Conservation (phyloP, 345 rosid species). For the Luvunga scandens region DNA sequence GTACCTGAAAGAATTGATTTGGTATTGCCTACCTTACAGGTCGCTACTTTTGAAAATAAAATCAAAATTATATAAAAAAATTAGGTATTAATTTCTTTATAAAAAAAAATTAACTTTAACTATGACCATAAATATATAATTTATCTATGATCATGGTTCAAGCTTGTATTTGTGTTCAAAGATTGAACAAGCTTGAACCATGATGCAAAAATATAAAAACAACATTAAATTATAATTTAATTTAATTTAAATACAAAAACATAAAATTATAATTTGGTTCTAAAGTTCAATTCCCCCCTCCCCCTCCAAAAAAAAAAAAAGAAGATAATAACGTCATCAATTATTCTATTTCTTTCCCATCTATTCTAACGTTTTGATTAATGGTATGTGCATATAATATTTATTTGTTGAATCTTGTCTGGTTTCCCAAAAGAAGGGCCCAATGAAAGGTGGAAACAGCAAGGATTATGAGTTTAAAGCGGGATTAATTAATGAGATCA, state of each 20-base stretch:
- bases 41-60: too few relatives aligned
- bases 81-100: too few relatives aligned
- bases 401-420: slow-evolving; percentile 4
- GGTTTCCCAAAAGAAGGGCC: slow-evolving; percentile 13
- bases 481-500: slow-evolving; percentile 5
- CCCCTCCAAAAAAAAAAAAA: too few relatives aligned
- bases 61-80: too few relatives aligned
- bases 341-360: neutral
- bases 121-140: neutral
- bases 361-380: neutral
- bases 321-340: neutral
- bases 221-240: too few relatives aligned
- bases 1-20: too few relatives aligned
- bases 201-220: too few relatives aligned
- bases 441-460: slow-evolving; percentile 28
- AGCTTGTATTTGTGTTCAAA: too few relatives aligned
- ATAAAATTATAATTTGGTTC: too few relatives aligned
- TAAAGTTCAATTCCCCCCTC: accelerated
- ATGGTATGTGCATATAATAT: neutral
- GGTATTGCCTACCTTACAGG: too few relatives aligned
- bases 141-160: neutral
- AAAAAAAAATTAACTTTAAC: neutral
- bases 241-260: too few relatives aligned
- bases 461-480: slow-evolving; percentile 7
- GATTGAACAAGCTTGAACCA: too few relatives aligned